These are phyloP conservation scores for Ceratocystis variospora DNA, from an alignment of 2,329 filamentous ascomycete species.

Conservation along the genomic window DNA sequence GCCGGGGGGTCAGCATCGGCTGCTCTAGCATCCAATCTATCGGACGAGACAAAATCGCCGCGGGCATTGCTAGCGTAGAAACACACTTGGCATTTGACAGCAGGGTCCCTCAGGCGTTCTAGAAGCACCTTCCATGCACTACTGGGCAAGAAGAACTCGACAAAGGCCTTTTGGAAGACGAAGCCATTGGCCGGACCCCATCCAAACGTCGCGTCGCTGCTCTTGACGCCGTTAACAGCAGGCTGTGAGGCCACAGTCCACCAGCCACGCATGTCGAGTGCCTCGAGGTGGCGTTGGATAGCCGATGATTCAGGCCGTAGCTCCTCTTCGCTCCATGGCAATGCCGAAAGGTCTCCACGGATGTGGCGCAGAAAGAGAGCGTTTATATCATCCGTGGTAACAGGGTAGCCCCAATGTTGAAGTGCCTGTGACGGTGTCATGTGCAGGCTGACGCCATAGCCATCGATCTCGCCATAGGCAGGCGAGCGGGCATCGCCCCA, in stretches of 20 bases:
- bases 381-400: constrained; percentile 56
- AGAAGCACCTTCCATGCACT: constrained; percentile 57
- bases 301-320: constrained; percentile 69
- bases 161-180: constrained; percentile 96
- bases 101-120: constrained; percentile 44
- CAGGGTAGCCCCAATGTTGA: constrained; percentile 71
- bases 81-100: constrained; percentile 53
- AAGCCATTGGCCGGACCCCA: constrained; percentile 91
- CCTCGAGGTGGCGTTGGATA: constrained; percentile 62
- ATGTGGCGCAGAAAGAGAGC: constrained; percentile 70
- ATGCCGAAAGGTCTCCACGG: constrained; percentile 60
- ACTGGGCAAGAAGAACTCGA: constrained; percentile 80
- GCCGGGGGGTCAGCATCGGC: constrained; percentile 2
- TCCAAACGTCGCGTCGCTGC: constrained; percentile 65
- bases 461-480: constrained; percentile 91
- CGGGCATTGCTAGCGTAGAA: constrained; percentile 74
- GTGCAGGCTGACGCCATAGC: constrained; percentile 93
- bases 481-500: constrained; percentile 90
- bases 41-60: constrained; percentile 66
- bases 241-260: constrained; percentile 96
- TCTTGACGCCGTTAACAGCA: constrained; percentile 73
- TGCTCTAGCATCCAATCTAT: constrained; percentile 25
- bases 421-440: constrained; percentile 75
- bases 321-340: constrained; percentile 89
- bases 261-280: constrained; percentile 70